Evolutionary conservation across 1,139 yeast genomes (phyloP), one percentile per base, ranked within the genome.

Genomic region (Suhomyces maxii): DNA sequence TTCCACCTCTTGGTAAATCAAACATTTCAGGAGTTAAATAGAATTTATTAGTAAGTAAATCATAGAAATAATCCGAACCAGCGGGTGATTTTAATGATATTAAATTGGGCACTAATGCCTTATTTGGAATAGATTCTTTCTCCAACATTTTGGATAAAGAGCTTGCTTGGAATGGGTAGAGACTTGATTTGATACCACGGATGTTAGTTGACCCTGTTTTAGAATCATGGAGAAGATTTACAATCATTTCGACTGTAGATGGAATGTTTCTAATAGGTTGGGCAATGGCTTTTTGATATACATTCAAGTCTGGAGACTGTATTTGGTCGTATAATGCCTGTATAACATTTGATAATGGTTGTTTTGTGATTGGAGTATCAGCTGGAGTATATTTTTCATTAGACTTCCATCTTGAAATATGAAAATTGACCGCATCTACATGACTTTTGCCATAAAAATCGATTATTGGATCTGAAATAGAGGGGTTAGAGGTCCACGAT

Each of bases 131-230:
- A 0, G 75, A 57, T 55, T 84, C 90, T 53, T 71, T 73, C 47
- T 75, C 77, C 30, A 76, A 60, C 89, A 84, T 84, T 52, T 76
- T 78, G 6, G 79, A 71, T 2, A 84, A 68, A 0, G 89, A 82
- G 43, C 77, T 73, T 9, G 73, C 61, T 57, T 84, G 90, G 53
- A 82, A 84, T 5, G 74, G 73, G 56, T 83, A 84, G 8, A 84
- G 64, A 1, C 56, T 52, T 12, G 86, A 75, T 38, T 63, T 70
- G 40, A 84, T 66, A 0, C 89, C 89, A 1, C 65, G 61, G 2
- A 82, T 65, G 4, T 55, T 35, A 4, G 41, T 12, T 6, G 35
- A 26, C 2, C 47, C 41, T 6, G 25, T 30, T 12, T 26, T 35
- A 7, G 40, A 30, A 2, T 37, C 39, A 1, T 25, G 30, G 3